These are phyloP conservation scores for Crucihimalaya himalaica DNA, from an alignment of 345 rosid genomes.

Conservation along the genomic window DNA sequence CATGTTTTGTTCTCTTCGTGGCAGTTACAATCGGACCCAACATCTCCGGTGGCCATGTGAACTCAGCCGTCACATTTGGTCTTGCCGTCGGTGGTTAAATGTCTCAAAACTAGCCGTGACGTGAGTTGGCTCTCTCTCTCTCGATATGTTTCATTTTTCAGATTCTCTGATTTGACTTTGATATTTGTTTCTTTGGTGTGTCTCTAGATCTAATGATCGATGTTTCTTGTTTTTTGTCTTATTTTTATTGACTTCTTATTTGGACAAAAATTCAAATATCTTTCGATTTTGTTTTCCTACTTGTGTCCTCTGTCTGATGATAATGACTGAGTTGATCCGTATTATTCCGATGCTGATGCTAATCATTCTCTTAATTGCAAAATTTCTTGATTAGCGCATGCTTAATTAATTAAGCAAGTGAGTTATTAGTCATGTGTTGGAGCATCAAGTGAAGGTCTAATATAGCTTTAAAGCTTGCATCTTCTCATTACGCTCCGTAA, in stretches of 20 bases:
- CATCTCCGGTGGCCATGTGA: no score
- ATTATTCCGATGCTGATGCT: background rate
- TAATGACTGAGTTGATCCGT: background rate
- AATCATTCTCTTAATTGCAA: no score
- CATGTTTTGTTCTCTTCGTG: no score
- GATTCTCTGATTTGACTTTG: background rate
- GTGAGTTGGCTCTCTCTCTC: no score
- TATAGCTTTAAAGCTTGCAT: constrained; percentile 50
- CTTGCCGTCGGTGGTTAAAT: no score
- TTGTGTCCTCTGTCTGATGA: background rate
- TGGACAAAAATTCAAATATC: background rate
- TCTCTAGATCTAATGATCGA: background rate
- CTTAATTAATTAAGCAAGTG: no score
- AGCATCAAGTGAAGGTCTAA: constrained; percentile 69
- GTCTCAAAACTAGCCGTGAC: no score
- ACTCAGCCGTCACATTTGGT: no score
- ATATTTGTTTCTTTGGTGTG: background rate
- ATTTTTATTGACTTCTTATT: background rate
- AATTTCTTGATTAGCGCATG: no score
- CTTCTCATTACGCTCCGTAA: constrained; percentile 71
- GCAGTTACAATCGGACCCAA: no score
- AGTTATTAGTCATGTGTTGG: constrained; percentile 25
- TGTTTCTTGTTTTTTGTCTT: background rate
- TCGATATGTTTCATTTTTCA: background rate
- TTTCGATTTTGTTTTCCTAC: background rate